A percentile compares a stretch with the other conserved stretches of the same genome.
phyloP scores from a whole-genome alignment of 352 stramenopile species.

The Phytophthora sp. region DNA sequence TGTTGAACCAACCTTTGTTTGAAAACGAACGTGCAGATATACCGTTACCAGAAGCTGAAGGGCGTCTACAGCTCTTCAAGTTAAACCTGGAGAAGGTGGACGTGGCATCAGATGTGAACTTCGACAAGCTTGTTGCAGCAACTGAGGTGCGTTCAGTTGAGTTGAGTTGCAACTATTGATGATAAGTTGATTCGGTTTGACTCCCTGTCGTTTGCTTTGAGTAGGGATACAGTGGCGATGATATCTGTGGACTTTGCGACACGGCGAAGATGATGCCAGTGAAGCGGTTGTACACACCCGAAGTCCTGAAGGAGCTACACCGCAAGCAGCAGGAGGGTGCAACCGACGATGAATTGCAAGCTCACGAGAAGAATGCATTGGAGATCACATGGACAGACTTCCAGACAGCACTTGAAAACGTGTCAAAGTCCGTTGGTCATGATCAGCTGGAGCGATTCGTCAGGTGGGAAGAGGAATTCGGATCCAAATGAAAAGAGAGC shows the following conservation, averaged over 20 bases:
- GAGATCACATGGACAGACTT: constrained; percentile 63
- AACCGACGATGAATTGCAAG: constrained; percentile 42
- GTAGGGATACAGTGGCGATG: constrained; percentile 62
- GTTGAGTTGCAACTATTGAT: too few relatives aligned
- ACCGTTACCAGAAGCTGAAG: constrained; percentile 57
- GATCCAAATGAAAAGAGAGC: constrained; percentile 62
- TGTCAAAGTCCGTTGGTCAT: constrained; percentile 82
- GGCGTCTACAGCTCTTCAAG: constrained; percentile 72
- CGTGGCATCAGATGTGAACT: constrained; percentile 81
- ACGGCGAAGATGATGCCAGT: constrained; percentile 85
- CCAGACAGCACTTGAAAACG: constrained; percentile 77
- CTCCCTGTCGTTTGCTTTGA: too few relatives aligned
- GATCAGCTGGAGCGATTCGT: constrained; percentile 78
- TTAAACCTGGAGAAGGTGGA: constrained; percentile 86
- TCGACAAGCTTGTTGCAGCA: constrained; percentile 68
- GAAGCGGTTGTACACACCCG: constrained; percentile 77
- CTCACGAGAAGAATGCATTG: constrained; percentile 62
- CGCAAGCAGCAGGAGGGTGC: constrained; percentile 58
- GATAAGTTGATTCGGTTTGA: too few relatives aligned
- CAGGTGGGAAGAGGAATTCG: constrained; percentile 87
- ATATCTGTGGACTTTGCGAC: constrained; percentile 62
- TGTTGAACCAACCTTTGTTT: not conserved
- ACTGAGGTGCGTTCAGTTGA: constrained; percentile 76
- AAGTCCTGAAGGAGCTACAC: constrained; percentile 54
- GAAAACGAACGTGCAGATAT: constrained; percentile 46